These are phyloP conservation scores for Thraustochytrium striatum DNA, from an alignment of 352 stramenopile species.

Conservation along the genomic window DNA sequence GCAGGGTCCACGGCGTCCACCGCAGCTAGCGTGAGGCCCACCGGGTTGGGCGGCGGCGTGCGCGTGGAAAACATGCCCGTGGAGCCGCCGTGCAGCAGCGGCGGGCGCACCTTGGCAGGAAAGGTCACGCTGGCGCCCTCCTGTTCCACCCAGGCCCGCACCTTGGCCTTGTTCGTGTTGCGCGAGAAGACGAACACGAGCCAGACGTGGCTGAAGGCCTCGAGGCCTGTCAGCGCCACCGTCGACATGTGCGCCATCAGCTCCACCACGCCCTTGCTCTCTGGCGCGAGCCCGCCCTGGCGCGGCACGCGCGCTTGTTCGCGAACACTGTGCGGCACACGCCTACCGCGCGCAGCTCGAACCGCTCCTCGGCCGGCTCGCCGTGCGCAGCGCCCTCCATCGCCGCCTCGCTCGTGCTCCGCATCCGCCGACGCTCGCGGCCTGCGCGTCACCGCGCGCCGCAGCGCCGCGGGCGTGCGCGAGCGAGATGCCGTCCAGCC, in stretches of 20 bases:
- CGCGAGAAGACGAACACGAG: conserved; percentile 53
- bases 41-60: conserved; percentile 62
- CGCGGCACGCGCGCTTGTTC: conserved; percentile 43
- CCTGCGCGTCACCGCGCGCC: no score
- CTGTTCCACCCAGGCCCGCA: conserved; percentile 2
- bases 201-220: conserved; percentile 52
- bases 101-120: conserved; percentile 58
- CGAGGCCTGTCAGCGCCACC: conserved; percentile 47
- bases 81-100: conserved; percentile 56
- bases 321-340: conserved; percentile 38
- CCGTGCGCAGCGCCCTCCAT: no score
- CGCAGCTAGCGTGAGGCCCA: conserved; percentile 55
- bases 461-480: no score
- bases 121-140: conserved; percentile 47
- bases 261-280: conserved; percentile 18
- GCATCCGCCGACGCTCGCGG: no score
- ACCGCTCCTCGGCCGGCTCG: no score
- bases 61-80: conserved; percentile 60
- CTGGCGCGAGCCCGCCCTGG: conserved; percentile 49
- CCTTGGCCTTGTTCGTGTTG: conserved; percentile 51
- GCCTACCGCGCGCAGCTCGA: conserved; percentile 15
- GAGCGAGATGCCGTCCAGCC: no score
- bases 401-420: no score
- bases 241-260: conserved; percentile 30
- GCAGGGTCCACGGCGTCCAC: conserved; percentile 49